Conservation (phyloP, 1,284 basidiomycete species). For the Naganishia sp. region DNA sequence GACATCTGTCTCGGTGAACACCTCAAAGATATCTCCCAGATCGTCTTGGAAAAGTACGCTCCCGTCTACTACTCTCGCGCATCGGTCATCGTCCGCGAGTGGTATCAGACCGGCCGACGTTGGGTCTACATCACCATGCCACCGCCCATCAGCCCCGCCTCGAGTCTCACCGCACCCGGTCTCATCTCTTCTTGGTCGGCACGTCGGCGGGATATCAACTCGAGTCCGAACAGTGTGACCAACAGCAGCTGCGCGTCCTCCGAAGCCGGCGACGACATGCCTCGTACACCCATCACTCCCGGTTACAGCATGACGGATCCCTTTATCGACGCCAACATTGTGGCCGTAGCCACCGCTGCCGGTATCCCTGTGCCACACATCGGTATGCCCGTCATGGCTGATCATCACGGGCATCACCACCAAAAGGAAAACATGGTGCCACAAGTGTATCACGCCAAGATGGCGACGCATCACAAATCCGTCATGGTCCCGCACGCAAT, state of each 20-base stretch:
- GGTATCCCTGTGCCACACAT: slow-evolving; percentile 17
- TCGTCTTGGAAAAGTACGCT: slow-evolving; percentile 95
- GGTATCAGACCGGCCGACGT: slow-evolving; percentile 65
- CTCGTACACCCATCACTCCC: slow-evolving; percentile 52
- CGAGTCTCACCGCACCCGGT: slow-evolving; percentile 44
- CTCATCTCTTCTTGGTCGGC: slow-evolving; percentile 39
- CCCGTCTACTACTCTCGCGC: slow-evolving; percentile 92
- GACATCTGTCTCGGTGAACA: slow-evolving; percentile 82
- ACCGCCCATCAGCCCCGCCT: slow-evolving; percentile 41
- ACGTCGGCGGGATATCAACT: slow-evolving; percentile 43
- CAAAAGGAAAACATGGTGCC: slow-evolving; percentile 27
- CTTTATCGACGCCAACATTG: slow-evolving; percentile 31
- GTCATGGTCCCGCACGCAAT: slow-evolving; percentile 2
- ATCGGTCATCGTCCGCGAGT: slow-evolving; percentile 86
- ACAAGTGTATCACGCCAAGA: slow-evolving; percentile 14
- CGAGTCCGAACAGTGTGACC: slow-evolving; percentile 44
- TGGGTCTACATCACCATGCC: slow-evolving; percentile 50
- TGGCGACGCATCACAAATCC: slow-evolving; percentile 21
- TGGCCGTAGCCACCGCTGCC: slow-evolving; percentile 25
- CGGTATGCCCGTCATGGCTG: slow-evolving; percentile 7
- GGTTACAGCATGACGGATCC: slow-evolving; percentile 42
- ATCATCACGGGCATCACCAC: neutral
- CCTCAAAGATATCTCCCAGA: slow-evolving; percentile 86
- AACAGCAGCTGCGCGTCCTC: slow-evolving; percentile 46
- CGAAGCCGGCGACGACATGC: slow-evolving; percentile 52